Percentiles rank a stretch among this genome's conserved stretches.
Evolutionary conservation across 371 early-diverging fungal species (phyloP).

Genomic region (Zopfochytrium polystomum): DNA sequence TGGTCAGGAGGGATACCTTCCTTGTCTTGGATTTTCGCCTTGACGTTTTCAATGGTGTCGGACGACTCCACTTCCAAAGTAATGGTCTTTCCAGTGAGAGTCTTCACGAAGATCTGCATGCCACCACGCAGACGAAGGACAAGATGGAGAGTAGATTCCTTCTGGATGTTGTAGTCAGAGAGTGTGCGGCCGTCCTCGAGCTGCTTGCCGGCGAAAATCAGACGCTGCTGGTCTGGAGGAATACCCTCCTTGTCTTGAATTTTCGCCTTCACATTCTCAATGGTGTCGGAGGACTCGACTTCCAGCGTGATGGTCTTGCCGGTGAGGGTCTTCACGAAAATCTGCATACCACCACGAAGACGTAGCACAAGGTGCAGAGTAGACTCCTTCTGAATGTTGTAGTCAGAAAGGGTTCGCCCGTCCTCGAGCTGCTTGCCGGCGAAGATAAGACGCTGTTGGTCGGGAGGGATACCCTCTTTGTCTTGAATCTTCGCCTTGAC

Average conservation of each 20-base stretch:
- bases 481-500: constrained; percentile 98
- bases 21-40: too few relatives aligned
- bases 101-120: too few relatives aligned
- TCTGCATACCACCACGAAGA: constrained; percentile 62
- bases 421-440: constrained; percentile 99
- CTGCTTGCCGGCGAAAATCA: constrained; percentile 99
- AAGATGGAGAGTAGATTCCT: too few relatives aligned
- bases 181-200: constrained; percentile 96
- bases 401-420: constrained; percentile 73
- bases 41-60: too few relatives aligned
- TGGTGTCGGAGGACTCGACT: constrained; percentile 91
- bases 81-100: constrained; percentile 96
- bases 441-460: constrained; percentile 99
- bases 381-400: constrained; percentile 57
- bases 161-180: constrained; percentile 56
- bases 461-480: constrained; percentile 98
- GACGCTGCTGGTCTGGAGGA: constrained; percentile 99
- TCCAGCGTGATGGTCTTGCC: constrained; percentile 98
- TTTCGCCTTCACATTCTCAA: constrained; percentile 93
- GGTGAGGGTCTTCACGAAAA: constrained; percentile 79
- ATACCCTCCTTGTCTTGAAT: constrained; percentile 98
- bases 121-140: too few relatives aligned
- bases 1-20: constrained; percentile 87
- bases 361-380: constrained; percentile 83
- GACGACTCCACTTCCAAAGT: constrained; percentile 89